A percentile compares a stretch with the other conserved stretches of the same genome.
Conservation (phyloP, 2,329 filamentous ascomycete genomes). For the Dendryphion nanum region DNA sequence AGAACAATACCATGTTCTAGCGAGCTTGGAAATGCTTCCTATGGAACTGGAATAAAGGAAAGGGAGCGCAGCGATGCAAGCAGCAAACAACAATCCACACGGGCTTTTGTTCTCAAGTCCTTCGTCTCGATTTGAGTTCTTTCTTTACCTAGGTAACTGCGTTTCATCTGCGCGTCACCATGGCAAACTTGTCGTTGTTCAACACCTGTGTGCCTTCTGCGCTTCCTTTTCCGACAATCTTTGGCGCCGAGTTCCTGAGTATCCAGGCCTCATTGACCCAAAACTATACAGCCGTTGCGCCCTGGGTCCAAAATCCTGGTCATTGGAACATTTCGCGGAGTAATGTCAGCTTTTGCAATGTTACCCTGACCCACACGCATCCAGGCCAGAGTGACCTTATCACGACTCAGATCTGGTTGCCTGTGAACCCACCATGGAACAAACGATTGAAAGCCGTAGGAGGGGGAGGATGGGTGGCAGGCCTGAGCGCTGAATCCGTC, state of each 20-base stretch:
- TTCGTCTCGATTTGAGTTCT: no score
- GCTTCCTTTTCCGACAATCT: constrained; percentile 7
- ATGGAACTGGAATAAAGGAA: no score
- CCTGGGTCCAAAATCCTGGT: constrained; percentile 5
- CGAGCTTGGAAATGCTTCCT: no score
- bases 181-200: no score
- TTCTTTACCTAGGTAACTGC: no score
- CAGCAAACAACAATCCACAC: no score
- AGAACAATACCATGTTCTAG: no score
- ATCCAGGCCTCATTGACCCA: constrained; percentile 4
- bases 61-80: no score
- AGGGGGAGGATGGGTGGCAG: constrained; percentile 22
- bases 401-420: constrained; percentile 14
- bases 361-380: constrained; percentile 17
- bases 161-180: no score
- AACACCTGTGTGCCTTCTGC: no score
- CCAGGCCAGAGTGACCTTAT: constrained; percentile 15
- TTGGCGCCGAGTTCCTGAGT: constrained; percentile 7
- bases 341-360: constrained; percentile 14
- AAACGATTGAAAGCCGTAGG: constrained; percentile 21
- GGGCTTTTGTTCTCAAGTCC: no score
- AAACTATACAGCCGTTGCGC: constrained; percentile 6
- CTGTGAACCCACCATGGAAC: constrained; percentile 18
- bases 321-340: constrained; percentile 3
- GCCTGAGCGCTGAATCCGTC: constrained; percentile 10